Percentiles rank a stretch among this genome's conserved stretches.
These are phyloP conservation scores for Pseudotsuga menziesii DNA, from an alignment of 75 land plant species.

Conservation along the genomic window DNA sequence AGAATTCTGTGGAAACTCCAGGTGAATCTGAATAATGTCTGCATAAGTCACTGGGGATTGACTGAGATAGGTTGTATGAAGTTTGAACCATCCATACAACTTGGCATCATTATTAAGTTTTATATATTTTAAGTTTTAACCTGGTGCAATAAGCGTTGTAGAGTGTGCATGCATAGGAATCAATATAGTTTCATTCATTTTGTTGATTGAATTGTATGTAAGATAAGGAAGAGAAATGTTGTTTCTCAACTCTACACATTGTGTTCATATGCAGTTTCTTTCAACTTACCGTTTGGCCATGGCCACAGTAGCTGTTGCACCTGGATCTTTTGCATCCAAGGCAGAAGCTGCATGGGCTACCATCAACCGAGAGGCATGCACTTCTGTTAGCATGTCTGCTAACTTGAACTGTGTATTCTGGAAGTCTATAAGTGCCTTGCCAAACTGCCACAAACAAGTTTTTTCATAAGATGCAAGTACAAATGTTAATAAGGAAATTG, in stretches of 20 bases:
- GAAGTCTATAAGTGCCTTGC: slow-evolving; percentile 31
- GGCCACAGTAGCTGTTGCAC: slow-evolving; percentile 32
- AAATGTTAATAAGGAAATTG: too few species aligned
- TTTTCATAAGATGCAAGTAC: too few species aligned
- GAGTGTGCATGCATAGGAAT: too few species aligned
- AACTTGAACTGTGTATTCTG: slow-evolving; percentile 45
- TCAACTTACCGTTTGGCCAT: slow-evolving; percentile 34
- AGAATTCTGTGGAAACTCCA: too few species aligned
- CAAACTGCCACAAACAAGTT: slow-evolving; percentile 21
- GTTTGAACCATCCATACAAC: too few species aligned
- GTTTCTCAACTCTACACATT: not conserved
- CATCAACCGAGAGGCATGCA: slow-evolving; percentile 45
- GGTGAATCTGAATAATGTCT: too few species aligned
- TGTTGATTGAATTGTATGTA: not conserved
- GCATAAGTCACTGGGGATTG: too few species aligned
- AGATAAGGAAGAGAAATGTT: not conserved
- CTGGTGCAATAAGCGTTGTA: too few species aligned
- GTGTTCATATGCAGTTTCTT: not conserved
- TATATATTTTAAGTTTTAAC: too few species aligned
- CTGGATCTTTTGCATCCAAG: slow-evolving; percentile 28
- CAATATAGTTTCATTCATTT: not conserved
- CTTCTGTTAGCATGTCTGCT: slow-evolving; percentile 33
- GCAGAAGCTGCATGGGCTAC: slow-evolving; percentile 45
- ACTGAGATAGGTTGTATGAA: too few species aligned
- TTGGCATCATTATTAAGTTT: too few species aligned